Evolutionary conservation across 2,329 filamentous ascomycete species (phyloP), one percentile per base, ranked within the genome.

Genomic region (Xylariomycetidae sp.): DNA sequence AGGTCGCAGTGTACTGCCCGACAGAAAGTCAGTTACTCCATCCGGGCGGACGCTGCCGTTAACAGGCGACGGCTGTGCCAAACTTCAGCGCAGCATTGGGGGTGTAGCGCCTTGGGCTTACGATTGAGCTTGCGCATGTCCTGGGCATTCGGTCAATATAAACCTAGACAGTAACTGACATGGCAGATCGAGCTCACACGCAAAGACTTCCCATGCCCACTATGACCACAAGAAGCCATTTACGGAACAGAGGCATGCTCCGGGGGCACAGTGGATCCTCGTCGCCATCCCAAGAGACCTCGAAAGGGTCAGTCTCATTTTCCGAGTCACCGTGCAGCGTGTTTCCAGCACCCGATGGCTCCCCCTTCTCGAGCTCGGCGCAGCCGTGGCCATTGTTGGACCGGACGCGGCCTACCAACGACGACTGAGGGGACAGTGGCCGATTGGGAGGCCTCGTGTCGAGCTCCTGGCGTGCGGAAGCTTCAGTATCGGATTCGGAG

Each of bases 1-100:
- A 95, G 0, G 85, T 92, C 10, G 77, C 76, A 1, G 87, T 90
- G 59, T 95, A 95, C n/a, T n/a, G n/a, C n/a, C n/a, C n/a, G n/a
- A n/a, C n/a, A n/a, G n/a, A n/a, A n/a, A n/a, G n/a, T n/a, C n/a
- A n/a, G n/a, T n/a, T n/a, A n/a, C n/a, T n/a, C n/a, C n/a, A n/a
- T n/a, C n/a, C n/a, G n/a, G n/a, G n/a, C n/a, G n/a, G n/a, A n/a
- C n/a, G n/a, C n/a, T n/a, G n/a, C n/a, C n/a, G n/a, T n/a, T n/a
- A n/a, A n/a, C n/a, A n/a, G n/a, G n/a, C n/a, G n/a, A n/a, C n/a
- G n/a, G n/a, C n/a, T n/a, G n/a, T n/a, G n/a, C n/a, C n/a, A n/a
- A n/a, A n/a, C n/a, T n/a, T n/a, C n/a, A n/a, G n/a, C n/a, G n/a
- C n/a, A n/a, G n/a, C n/a, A n/a, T n/a, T n/a, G n/a, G n/a, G n/a